A percentile compares a stretch with the other conserved stretches of the same genome.
Evolutionary conservation across 2,329 filamentous ascomycete species (phyloP).

Genomic region (Chaetothyriales sp.): DNA sequence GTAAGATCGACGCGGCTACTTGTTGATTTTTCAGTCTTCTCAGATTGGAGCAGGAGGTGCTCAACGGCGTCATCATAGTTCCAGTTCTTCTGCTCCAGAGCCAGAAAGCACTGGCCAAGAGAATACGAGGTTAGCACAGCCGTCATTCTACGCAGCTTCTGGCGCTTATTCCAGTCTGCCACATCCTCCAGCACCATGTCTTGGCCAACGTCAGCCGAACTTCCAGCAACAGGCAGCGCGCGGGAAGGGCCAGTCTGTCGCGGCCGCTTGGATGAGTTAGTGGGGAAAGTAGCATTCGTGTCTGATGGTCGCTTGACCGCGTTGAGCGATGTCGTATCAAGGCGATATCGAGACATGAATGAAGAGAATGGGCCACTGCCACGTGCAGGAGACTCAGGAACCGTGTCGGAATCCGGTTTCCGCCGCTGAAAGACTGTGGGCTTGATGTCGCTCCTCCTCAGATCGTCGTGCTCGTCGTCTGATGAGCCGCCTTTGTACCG

Average conservation of each 20-base stretch:
- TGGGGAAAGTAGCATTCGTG: slow-evolving; percentile 30
- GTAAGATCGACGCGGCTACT: slow-evolving; percentile 19
- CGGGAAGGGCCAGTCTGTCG: slow-evolving; percentile 32
- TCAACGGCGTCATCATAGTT: slow-evolving; percentile 43
- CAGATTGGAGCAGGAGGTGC: slow-evolving; percentile 30
- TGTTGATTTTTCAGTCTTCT: slow-evolving; percentile 10
- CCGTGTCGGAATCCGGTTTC: slow-evolving; percentile 23
- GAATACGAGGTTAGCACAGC: slow-evolving; percentile 35
- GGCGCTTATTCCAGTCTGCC: slow-evolving; percentile 34
- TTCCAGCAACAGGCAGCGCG: slow-evolving; percentile 28
- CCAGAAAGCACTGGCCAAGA: slow-evolving; percentile 36
- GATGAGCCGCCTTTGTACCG: slow-evolving; percentile 50
- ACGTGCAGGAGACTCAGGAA: slow-evolving; percentile 27
- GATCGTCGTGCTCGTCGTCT: slow-evolving; percentile 42
- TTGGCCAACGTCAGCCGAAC: slow-evolving; percentile 2
- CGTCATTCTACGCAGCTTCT: slow-evolving; percentile 41
- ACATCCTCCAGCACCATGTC: slow-evolving; percentile 38
- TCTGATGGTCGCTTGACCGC: slow-evolving; percentile 28
- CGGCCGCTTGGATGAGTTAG: slow-evolving; percentile 26
- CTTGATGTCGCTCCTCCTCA: slow-evolving; percentile 43
- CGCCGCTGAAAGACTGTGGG: slow-evolving; percentile 35
- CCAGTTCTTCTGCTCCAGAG: slow-evolving; percentile 37
- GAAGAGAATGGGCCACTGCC: slow-evolving; percentile 2
- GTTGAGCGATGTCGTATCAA: neutral
- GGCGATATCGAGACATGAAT: slow-evolving; percentile 1